Percentiles rank a stretch among this genome's conserved stretches.
Evolutionary conservation across 805 yeast species (phyloP).

Genomic region (Dipodascus albidus): DNA sequence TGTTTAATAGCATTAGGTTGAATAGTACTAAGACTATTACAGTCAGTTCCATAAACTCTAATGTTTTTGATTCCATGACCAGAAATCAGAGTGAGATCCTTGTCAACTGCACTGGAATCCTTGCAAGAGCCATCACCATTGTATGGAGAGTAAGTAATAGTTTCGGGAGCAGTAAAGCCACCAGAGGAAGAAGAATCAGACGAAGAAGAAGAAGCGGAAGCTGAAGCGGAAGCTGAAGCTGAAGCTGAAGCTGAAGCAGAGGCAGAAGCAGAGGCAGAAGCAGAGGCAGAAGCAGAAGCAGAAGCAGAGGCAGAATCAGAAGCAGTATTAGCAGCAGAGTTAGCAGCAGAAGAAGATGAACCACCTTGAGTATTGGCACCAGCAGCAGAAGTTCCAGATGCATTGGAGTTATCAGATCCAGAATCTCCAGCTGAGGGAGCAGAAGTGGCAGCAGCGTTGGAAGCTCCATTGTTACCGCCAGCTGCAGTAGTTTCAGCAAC

Average conservation of each 20-base stretch:
- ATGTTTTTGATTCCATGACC: constrained; percentile 52
- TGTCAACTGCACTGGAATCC: constrained; percentile 36
- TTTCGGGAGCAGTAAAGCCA: constrained; percentile 19
- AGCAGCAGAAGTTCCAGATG: neutral
- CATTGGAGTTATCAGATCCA: neutral
- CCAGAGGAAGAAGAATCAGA: constrained; percentile 17
- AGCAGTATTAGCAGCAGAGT: neutral
- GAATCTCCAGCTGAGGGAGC: neutral
- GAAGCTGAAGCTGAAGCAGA: constrained; percentile 22
- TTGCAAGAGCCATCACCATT: constrained; percentile 59
- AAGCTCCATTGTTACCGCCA: neutral
- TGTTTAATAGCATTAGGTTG: constrained; percentile 45
- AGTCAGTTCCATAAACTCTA: constrained; percentile 82
- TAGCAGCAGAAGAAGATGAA: constrained; percentile 4
- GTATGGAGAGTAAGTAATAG: constrained; percentile 46
- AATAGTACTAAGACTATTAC: constrained; percentile 55
- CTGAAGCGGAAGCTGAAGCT: constrained; percentile 4
- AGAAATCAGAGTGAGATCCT: constrained; percentile 48
- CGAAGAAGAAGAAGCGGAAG: constrained; percentile 17
- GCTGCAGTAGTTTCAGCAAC: constrained; percentile 8
- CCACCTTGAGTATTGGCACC: no score
- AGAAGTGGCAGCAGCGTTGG: constrained; percentile 7
- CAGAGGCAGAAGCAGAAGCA: constrained; percentile 5
- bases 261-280: constrained; percentile 18
- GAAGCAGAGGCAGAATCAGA: constrained; percentile 9